Evolutionary conservation across 2,329 filamentous ascomycete genomes (phyloP), one percentile per base, ranked within the genome.

Genomic region (Aspergillus terreus): DNA sequence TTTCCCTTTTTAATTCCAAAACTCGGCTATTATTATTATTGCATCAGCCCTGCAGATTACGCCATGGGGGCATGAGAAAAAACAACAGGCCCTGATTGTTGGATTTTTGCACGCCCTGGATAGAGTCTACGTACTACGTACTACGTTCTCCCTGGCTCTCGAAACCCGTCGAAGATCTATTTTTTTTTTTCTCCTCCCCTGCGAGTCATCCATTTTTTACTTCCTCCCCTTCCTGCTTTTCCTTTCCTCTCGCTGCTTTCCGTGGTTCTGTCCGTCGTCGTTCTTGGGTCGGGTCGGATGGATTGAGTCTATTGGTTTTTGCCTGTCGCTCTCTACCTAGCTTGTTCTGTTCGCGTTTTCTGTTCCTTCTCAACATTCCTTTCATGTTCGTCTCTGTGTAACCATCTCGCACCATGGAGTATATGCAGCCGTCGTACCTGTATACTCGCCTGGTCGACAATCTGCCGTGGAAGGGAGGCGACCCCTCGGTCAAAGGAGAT

Each of bases 401-500:
- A 14, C 23, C 46, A 2, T 25, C 35, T 41, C 23, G 5, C n/a
- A 23, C 19, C 17, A 51, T 51, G 51, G 49, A 51, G 41, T 54
- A 45, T 21, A 53, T 55, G 27, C 56, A 56, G 36, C 47, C 52
- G n/a, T 51, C 55, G 21, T 45, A 51, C 47, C 40, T 62, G 19
- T 62, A 62, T 36, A 52, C 57, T 15, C 54, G 54, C 3, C 51
- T 62, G 32, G 52, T 56, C 33, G 60, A 61, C 4, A 55, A 56
- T 46, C 46, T 62, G 4, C 61, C 61, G 38, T 64, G 62, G 62
- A 54, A 49, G 40, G 52, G 54, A 36, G 54, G 59, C 27, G 55
- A 63, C 38, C 43, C 62, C 7, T 56, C 54, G 21, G 58, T 60
- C 27, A 68, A 64, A 53, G 67, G 67, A 6, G 66, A 70, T 47